Evolutionary conservation across 2,329 filamentous ascomycete genomes (phyloP).

Genomic region (Colletotrichum melonis): DNA sequence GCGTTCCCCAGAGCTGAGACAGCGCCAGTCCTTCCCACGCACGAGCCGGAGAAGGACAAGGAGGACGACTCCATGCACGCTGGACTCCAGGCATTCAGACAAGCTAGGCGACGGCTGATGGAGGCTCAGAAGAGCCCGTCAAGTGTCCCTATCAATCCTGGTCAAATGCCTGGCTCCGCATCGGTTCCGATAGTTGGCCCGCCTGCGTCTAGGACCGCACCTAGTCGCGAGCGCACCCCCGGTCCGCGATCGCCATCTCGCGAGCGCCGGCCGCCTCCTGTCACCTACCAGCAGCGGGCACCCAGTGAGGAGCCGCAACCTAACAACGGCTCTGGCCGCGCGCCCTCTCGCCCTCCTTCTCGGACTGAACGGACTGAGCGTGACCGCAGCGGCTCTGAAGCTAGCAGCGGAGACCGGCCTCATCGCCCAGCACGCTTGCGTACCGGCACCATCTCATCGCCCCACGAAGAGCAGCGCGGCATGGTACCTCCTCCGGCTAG

Average conservation of each 20-base stretch:
- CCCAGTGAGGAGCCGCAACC: conserved; percentile 54
- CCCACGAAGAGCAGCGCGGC: conserved; percentile 37
- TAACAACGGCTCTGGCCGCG: conserved; percentile 43
- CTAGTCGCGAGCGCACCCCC: conserved; percentile 39
- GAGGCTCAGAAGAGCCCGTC: conserved; percentile 55
- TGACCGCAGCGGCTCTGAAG: conserved; percentile 66
- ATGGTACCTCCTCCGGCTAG: conserved; percentile 39
- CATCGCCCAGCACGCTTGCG: conserved; percentile 48
- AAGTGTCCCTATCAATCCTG: conserved; percentile 41
- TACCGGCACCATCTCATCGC: conserved; percentile 34
- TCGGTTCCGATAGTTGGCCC: conserved; percentile 7
- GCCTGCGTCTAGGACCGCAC: conserved; percentile 38
- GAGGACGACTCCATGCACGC: conserved; percentile 58
- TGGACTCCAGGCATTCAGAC: conserved; percentile 67
- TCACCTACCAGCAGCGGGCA: conserved; percentile 56
- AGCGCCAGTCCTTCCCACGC: not conserved
- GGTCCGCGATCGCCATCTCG: conserved; percentile 52
- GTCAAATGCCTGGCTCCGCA: conserved; percentile 7
- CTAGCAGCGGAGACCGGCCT: conserved; percentile 57
- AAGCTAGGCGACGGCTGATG: conserved; percentile 65
- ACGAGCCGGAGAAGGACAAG: conserved; percentile 38
- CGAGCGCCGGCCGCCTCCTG: conserved; percentile 57
- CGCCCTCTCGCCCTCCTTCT: conserved; percentile 42
- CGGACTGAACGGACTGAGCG: conserved; percentile 60
- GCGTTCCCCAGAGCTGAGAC: conserved; percentile 13